phyloP scores from a whole-genome alignment of 257 asterid species.

The Solanum bulbocastanum region DNA sequence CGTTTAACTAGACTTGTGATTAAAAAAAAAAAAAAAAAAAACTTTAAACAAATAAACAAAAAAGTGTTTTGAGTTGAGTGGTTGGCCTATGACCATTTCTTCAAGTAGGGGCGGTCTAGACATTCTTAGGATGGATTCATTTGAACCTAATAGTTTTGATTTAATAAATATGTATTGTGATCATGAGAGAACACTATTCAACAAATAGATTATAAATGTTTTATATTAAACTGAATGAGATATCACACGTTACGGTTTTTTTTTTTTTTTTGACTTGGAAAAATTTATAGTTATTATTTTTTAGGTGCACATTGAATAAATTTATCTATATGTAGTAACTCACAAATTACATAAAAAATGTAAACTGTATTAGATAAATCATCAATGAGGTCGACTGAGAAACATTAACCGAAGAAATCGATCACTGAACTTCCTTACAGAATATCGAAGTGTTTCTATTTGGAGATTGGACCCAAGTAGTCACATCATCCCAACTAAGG shows the following conservation, averaged over 20 bases:
- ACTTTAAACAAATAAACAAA: too few relatives aligned
- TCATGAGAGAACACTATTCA: not conserved
- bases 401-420: not conserved
- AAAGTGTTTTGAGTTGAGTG: not conserved
- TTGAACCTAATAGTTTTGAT: too few relatives aligned
- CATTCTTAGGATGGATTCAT: too few relatives aligned
- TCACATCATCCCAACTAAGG: not conserved
- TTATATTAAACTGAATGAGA: not conserved
- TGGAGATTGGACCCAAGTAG: not conserved
- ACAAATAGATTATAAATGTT: not conserved
- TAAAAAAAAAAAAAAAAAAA: not conserved
- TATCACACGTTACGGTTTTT: not conserved
- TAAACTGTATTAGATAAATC: not conserved
- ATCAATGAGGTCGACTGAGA: accelerated
- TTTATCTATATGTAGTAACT: too few relatives aligned
- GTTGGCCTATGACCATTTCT: not conserved
- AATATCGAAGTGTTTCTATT: not conserved
- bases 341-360: not conserved
- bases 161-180: too few relatives aligned
- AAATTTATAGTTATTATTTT: too few relatives aligned
- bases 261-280: not conserved
- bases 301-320: not conserved
- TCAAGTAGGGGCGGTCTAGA: too few relatives aligned
- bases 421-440: not conserved
- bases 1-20: not conserved